Percentiles rank a stretch among this genome's conserved stretches.
Conservation (phyloP, 495 filamentous ascomycete species). For the Hypoxylon crocopeplum region DNA sequence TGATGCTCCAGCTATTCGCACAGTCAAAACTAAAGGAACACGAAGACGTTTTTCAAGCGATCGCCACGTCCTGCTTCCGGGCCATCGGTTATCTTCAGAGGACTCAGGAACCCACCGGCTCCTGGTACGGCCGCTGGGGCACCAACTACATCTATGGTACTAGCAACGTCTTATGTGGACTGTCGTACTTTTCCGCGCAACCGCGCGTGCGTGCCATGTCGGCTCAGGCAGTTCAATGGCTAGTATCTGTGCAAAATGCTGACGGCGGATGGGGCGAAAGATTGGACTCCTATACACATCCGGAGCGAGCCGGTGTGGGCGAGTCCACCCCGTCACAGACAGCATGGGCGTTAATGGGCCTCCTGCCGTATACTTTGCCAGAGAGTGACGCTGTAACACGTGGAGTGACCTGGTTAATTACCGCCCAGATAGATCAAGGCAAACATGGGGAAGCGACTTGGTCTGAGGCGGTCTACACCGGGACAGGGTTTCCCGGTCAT, state of each 20-base stretch:
- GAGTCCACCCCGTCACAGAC: conserved; percentile 45
- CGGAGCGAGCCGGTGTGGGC: conserved; percentile 26
- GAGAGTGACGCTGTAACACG: conserved; percentile 15
- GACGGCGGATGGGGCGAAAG: conserved; percentile 51
- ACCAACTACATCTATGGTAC: conserved; percentile 48
- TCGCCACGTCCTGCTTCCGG: no score
- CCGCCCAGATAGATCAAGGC: neutral
- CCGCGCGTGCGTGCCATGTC: conserved; percentile 5
- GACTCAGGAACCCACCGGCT: conserved; percentile 29
- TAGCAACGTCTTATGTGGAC: conserved; percentile 43
- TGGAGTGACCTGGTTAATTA: conserved; percentile 37
- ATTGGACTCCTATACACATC: conserved; percentile 34
- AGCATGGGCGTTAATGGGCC: conserved; percentile 46
- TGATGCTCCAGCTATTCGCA: conserved; percentile 1
- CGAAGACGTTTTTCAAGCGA: no score
- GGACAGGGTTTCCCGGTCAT: conserved; percentile 45
- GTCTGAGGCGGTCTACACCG: conserved; percentile 40
- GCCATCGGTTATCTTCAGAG: no score
- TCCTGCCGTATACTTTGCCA: conserved; percentile 31
- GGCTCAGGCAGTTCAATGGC: conserved; percentile 31
- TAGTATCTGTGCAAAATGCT: conserved; percentile 38
- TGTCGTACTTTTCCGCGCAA: conserved; percentile 14
- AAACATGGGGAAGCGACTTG: conserved; percentile 33
- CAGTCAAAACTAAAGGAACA: no score
- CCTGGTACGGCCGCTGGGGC: conserved; percentile 50